Evolutionary conservation across 2,329 filamentous ascomycete genomes (phyloP), one percentile per base, ranked within the genome.

Genomic region (Huntiella decipiens): DNA sequence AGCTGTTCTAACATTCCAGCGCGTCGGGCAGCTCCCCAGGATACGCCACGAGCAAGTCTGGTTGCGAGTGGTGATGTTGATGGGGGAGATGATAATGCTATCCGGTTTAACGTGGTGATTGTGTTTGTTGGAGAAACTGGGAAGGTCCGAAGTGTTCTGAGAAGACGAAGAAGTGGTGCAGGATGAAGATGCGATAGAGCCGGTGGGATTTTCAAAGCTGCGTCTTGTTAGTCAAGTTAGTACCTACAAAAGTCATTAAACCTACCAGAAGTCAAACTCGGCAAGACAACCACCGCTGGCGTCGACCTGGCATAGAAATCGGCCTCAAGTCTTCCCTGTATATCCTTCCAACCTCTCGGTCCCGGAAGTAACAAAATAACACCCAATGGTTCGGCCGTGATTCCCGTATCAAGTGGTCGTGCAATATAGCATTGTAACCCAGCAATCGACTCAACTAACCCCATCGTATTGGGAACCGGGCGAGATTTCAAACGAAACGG

Each of bases 321-420:
- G 5, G 67, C 68, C 33, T 74, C 56, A 5, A 70, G 56, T 35
- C 66, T 61, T 47, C 63, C 66, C 55, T 74, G 73, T 35, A 63
- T 56, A 43, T 73, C 64, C 4, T 61, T 57, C 63, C 67, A 70
- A 16, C 70, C 70, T 51, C 73, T 72, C 1, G 63, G 63, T 53
- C 74, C 70, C 0, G 69, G 62, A 19, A 74, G 58, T 50, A 73
- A 63, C 36, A 73, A 63, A 15, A 73, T 57, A 50, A 69, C 64
- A 10, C 61, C 68, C 33, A 63, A 63, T 11, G 60, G 50, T 19
- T 47, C 43, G 12, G 35, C 43, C 15, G 36, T 16, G 10, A 43
- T 42, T 13, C 44, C 46, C 4, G 45, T 52, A 22, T 51, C 44
- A 12, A 45, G 38, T 5, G 54, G 54, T 15, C 49, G 50, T 16